Conservation (phyloP, 768 basidiomycete species). For the Amanita rimosa region DNA sequence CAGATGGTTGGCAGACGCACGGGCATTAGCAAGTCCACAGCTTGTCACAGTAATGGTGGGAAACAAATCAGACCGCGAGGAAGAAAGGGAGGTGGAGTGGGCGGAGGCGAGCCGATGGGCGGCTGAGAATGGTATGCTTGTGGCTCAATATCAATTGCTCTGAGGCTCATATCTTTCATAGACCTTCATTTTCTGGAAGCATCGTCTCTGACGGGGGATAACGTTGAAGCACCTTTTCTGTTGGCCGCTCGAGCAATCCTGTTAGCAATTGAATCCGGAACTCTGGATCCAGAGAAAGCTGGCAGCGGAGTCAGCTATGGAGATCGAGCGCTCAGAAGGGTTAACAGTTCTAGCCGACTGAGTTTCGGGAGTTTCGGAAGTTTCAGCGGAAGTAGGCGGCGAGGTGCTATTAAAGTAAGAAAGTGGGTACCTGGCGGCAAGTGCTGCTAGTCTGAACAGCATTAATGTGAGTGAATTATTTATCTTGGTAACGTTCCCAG, state of each 20-base stretch:
- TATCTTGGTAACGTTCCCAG: too few relatives aligned
- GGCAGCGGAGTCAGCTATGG: slow-evolving; percentile 97
- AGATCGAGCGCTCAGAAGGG: slow-evolving; percentile 82
- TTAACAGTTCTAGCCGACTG: slow-evolving; percentile 82
- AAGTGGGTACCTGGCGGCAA: slow-evolving; percentile 52
- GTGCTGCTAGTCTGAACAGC: slow-evolving; percentile 43
- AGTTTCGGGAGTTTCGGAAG: slow-evolving; percentile 83
- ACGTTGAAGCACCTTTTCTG: slow-evolving; percentile 89
- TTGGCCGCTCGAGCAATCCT: slow-evolving; percentile 81
- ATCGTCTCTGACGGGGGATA: slow-evolving; percentile 86
- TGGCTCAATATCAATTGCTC: background rate
- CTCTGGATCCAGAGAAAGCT: slow-evolving; percentile 85
- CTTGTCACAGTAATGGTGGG: slow-evolving; percentile 86
- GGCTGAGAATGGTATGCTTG: slow-evolving; percentile 72
- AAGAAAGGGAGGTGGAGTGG: slow-evolving; percentile 93
- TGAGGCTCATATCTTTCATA: slow-evolving; percentile 19
- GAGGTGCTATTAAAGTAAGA: slow-evolving; percentile 49
- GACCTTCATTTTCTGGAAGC: slow-evolving; percentile 91
- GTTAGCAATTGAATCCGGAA: slow-evolving; percentile 82
- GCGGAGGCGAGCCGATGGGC: slow-evolving; percentile 94
- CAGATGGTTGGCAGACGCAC: slow-evolving; percentile 88
- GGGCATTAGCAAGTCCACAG: slow-evolving; percentile 87
- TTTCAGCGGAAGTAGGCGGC: slow-evolving; percentile 54
- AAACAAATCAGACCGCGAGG: slow-evolving; percentile 91
- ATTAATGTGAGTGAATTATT: background rate